Conservation (phyloP, 176 grass and related monocot species). For the Poa pratensis region DNA sequence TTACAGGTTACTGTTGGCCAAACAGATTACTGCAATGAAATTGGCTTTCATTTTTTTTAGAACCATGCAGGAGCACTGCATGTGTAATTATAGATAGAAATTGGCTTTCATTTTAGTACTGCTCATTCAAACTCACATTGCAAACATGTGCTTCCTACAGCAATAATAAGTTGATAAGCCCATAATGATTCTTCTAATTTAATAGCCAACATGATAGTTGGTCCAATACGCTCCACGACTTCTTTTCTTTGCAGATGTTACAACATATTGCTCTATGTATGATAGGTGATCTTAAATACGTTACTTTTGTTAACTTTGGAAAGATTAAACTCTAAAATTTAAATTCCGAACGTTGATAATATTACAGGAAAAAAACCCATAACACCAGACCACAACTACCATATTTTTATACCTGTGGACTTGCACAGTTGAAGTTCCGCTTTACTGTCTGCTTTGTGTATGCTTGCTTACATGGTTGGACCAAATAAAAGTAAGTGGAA, state of each 20-base stretch:
- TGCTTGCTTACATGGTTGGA: constrained; percentile 15
- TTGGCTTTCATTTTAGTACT: constrained; percentile 5
- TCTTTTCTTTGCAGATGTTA: constrained; percentile 26
- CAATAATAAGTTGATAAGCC: neutral
- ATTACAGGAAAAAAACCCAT: neutral
- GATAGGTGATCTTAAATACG: constrained; percentile 8
- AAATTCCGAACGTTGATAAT: neutral
- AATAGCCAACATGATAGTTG: neutral
- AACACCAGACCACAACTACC: neutral
- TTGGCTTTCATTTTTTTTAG: constrained; percentile 15
- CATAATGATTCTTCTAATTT: constrained; percentile 24
- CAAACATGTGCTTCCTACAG: constrained; percentile 10
- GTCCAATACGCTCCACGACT: neutral
- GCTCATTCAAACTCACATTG: neutral
- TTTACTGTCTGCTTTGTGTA: constrained; percentile 23
- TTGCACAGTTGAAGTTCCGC: neutral
- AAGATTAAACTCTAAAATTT: neutral
- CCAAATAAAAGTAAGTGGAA: constrained; percentile 28
- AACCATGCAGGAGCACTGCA: too few species aligned
- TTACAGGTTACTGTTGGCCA: constrained; percentile 20
- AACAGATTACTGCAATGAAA: constrained; percentile 15
- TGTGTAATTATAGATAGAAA: too few species aligned
- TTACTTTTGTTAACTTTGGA: neutral
- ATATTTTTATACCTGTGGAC: neutral
- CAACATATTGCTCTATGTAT: constrained; percentile 15